A percentile compares a stretch with the other conserved stretches of the same genome.
Conservation (phyloP, 495 filamentous ascomycete genomes). For the Sabuloglossum arenarium region DNA sequence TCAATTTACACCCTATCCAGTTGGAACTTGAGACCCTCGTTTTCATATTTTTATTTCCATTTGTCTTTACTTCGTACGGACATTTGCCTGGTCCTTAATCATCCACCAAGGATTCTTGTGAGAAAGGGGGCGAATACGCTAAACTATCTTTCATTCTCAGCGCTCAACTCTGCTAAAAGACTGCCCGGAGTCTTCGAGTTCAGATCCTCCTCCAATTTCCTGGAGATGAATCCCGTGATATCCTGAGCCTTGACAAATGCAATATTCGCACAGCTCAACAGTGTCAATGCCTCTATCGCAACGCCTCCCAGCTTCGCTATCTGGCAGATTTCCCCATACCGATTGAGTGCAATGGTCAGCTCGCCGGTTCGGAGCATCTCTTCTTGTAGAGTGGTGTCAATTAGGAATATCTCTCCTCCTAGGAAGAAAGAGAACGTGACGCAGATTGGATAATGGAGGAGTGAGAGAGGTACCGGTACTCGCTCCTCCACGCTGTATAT, state of each 20-base stretch:
- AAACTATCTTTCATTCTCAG: constrained; percentile 42
- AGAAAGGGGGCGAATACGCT: neutral
- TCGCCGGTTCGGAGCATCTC: constrained; percentile 73
- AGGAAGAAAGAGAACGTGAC: constrained; percentile 69
- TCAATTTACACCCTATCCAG: no score
- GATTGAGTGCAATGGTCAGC: constrained; percentile 69
- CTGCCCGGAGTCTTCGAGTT: constrained; percentile 55
- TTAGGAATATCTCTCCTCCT: constrained; percentile 34
- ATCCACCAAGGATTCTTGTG: neutral
- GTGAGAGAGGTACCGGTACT: constrained; percentile 69
- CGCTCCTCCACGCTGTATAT: constrained; percentile 68
- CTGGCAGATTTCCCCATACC: constrained; percentile 78
- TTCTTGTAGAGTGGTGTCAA: constrained; percentile 66
- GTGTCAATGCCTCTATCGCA: constrained; percentile 50
- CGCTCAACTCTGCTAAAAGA: constrained; percentile 54
- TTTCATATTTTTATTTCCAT: no score
- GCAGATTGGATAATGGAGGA: constrained; percentile 78
- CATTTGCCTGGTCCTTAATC: neutral
- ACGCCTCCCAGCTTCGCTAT: constrained; percentile 72
- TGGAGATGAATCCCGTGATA: constrained; percentile 47
- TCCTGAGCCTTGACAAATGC: constrained; percentile 63
- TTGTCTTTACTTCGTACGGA: neutral
- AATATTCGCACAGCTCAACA: constrained; percentile 47
- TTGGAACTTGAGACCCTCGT: no score
- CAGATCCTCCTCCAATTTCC: constrained; percentile 52